These are phyloP conservation scores for Glutinoglossum americanum DNA, from an alignment of 495 filamentous ascomycete genomes.

Conservation along the genomic window DNA sequence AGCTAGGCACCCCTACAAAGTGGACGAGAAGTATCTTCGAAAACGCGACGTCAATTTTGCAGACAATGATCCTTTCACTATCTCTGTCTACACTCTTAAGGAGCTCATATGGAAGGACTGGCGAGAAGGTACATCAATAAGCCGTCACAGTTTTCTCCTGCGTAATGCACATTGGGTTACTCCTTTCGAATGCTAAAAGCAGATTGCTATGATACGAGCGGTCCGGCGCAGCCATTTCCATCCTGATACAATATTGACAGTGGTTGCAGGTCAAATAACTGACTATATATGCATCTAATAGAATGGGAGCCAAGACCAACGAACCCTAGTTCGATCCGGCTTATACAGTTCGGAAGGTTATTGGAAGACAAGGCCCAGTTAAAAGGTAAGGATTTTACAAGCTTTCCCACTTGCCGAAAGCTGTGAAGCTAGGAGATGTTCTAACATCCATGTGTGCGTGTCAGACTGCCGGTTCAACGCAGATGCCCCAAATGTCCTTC, in stretches of 20 bases:
- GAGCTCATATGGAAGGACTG: conserved; percentile 81
- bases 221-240: neutral
- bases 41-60: conserved; percentile 58
- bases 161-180: neutral
- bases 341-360: conserved; percentile 77
- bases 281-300: conserved; percentile 9
- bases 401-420: neutral
- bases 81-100: conserved; percentile 80
- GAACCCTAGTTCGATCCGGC: conserved; percentile 61
- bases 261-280: neutral
- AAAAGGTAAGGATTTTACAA: conserved; percentile 29
- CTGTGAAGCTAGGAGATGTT: conserved; percentile 11
- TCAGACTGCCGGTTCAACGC: conserved; percentile 59
- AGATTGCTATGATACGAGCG: neutral
- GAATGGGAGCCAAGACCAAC: conserved; percentile 77
- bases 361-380: conserved; percentile 68
- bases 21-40: conserved; percentile 65
- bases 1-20: conserved; percentile 64
- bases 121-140: conserved; percentile 32
- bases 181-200: neutral
- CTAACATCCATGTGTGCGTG: neutral
- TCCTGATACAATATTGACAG: neutral
- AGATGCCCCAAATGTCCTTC: conserved; percentile 57
- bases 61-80: conserved; percentile 60
- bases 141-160: neutral